Base-by-base conservation (phyloP, 352 stramenopile species). In the Pythium oligandrum region DNA sequence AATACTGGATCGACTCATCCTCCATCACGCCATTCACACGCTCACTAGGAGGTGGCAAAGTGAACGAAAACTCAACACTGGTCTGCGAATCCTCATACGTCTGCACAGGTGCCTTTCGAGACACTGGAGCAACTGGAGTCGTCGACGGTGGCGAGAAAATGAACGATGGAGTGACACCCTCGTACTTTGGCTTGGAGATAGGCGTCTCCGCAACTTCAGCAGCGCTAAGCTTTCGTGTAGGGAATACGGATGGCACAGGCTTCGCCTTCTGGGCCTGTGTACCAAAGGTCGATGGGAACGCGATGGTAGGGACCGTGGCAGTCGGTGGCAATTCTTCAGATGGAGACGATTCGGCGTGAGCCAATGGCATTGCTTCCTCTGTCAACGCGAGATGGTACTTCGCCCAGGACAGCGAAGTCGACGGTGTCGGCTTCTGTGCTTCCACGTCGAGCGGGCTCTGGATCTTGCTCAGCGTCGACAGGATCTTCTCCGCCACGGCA, bases 391-490 rank as follows among this genome's bases (percentile, higher is more conserved):
- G 57, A n/a, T 92, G 75, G 52, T 91, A 90, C 52, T 93, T 95
- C 1, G 79, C 78, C 85, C 85, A 95, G 8, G 83, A 92, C 61
- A 90, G 57, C 33, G 83, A 89, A 34, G 78, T 90, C 8, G 78
- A 87, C 10, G 79, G 78, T 30, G 74, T 86, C 9, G 84, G 84
- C 48, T 93, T 90, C 47, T 77, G 71, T 0, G 75, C 66, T 61
- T 92, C 80, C 34, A 68, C 66, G 37, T 86, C 75, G n/a, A 95
- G 51, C 32, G 84, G 84, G 31, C 71, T 88, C 58, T 95, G 75
- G 34, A 93, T 68, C 59, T 90, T 90, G 57, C 89, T 90, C 38
- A 95, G 57, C 37, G 78, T 91, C 42, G 71, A 76, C 34, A 95
- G 45, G 38, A 93, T 89, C 62, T 88, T 90, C 53, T 92, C 78